Conservation (phyloP, 495 filamentous ascomycete genomes). For the Terfezia claveryi region DNA sequence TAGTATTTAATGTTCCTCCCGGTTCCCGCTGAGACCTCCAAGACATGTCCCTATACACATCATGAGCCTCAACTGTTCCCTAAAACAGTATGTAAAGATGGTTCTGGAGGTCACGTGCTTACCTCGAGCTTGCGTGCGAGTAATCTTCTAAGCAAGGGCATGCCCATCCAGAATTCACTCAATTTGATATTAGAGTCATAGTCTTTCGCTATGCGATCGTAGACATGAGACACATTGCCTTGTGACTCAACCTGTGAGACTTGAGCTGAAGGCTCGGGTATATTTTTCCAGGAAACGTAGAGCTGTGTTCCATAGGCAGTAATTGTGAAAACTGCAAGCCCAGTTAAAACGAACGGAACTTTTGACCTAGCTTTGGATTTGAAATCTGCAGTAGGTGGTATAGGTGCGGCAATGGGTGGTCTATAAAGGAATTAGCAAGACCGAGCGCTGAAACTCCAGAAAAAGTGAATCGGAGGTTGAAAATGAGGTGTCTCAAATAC, state of each 20-base stretch:
- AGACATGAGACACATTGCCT: slow-evolving; percentile 32
- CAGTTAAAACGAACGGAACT: slow-evolving; percentile 11
- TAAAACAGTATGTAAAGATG: neutral
- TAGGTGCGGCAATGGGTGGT: too few species aligned
- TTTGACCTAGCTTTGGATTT: slow-evolving; percentile 4
- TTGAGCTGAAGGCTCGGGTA: slow-evolving; percentile 10
- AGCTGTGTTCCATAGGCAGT: slow-evolving; percentile 32
- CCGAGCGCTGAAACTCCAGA: too few species aligned
- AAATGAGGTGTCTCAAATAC: too few species aligned
- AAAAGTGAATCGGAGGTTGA: too few species aligned
- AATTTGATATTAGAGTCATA: slow-evolving; percentile 44
- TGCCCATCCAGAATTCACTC: slow-evolving; percentile 43
- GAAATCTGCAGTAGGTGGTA: too few species aligned
- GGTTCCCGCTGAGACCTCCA: slow-evolving; percentile 82
- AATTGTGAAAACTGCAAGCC: slow-evolving; percentile 26
- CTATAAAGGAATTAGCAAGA: too few species aligned
- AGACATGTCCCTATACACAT: slow-evolving; percentile 41
- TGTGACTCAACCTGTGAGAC: slow-evolving; percentile 24
- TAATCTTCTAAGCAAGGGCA: slow-evolving; percentile 36
- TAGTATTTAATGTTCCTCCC: slow-evolving; percentile 71
- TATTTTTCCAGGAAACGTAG: slow-evolving; percentile 25
- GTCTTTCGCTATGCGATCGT: slow-evolving; percentile 31
- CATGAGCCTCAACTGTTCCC: neutral
- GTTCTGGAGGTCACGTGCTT: neutral
- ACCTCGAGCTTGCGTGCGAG: slow-evolving; percentile 33